These are phyloP conservation scores for Athelia psychrophila DNA, from an alignment of 1,284 basidiomycete genomes.

Conservation along the genomic window DNA sequence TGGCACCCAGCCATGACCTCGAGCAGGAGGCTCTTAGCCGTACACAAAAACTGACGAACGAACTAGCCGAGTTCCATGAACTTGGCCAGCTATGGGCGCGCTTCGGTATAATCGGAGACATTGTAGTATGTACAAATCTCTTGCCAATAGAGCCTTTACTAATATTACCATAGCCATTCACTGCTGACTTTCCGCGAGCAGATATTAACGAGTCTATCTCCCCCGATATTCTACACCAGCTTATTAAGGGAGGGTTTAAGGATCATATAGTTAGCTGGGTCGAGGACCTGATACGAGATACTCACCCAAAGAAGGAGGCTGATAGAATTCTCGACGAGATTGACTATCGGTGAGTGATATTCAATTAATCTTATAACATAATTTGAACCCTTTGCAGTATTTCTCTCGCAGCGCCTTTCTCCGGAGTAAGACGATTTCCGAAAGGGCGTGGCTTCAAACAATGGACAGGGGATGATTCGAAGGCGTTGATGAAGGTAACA, in stretches of 20 bases:
- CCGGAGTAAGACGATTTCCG: conserved; percentile 20
- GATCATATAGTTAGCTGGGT: conserved; percentile 26
- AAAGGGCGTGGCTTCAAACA: conserved; percentile 19
- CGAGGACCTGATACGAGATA: conserved; percentile 3
- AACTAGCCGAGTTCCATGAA: neutral
- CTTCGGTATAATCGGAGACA: neutral
- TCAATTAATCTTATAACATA: neutral
- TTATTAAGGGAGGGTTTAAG: conserved; percentile 9
- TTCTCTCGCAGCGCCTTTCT: too few relatives aligned
- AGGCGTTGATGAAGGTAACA: conserved; percentile 22
- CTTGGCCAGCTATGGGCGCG: neutral
- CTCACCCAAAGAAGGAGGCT: conserved; percentile 13
- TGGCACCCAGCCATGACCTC: too few relatives aligned
- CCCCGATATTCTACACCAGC: too few relatives aligned
- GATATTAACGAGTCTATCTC: neutral
- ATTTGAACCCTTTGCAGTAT: conserved; percentile 7
- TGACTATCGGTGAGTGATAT: too few relatives aligned
- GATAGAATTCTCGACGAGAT: too few relatives aligned
- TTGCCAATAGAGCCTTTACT: neutral
- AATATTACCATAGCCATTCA: neutral
- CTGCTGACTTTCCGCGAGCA: neutral
- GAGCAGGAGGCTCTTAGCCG: too few relatives aligned
- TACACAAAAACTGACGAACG: conserved; percentile 2
- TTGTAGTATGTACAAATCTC: conserved; percentile 1
- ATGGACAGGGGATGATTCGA: conserved; percentile 25